Evolutionary conservation across 208 protist species (phyloP), one percentile per base, ranked within the genome.

Genomic region (Trypanosoma boissoni): DNA sequence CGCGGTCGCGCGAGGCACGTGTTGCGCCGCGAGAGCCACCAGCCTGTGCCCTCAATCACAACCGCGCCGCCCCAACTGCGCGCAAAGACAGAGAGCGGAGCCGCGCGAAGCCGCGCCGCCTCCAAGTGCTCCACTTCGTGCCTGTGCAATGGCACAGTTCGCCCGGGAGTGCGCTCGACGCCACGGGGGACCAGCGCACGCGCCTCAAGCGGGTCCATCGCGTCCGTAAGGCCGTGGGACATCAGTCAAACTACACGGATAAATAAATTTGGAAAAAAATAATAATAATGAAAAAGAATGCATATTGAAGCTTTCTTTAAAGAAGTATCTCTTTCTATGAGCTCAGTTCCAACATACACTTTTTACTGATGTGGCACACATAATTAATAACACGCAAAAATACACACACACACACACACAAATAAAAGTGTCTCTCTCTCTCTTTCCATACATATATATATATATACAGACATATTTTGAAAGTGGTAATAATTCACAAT

Each of bases 101-200:
- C 2, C 24, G 6, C 18, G 3, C 44, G 44, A 42, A 64, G 44
- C 31, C 49, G 46, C 2, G 45, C 58, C 58, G 51, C 45, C 21
- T 64, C 58, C 58, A 41, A 52, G 3, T 29, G 29, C 34, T 36
- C n/a, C n/a, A n/a, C n/a, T n/a, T n/a, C n/a, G n/a, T n/a, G 58
- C 12, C 20, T 6, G 14, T 64, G 44, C 23, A 48, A 7, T 5
- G 29, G 21, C 1, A 36, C 51, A 26, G 49, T 20, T 34, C 51
- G 54, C 0, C 44, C 58, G 7, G 32, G 23, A 37, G 23, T 48
- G 7, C 34, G 6, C 44, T 51, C 32, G 10, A 64, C 31, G 5
- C 28, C 49, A 9, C 41, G 41, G 21, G 24, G 20, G 26, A 62
- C 51, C 2, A 29, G 28, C 16, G 29, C 44, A 9, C 16, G 14